Evolutionary conservation across 768 basidiomycete genomes (phyloP), one percentile per base, ranked within the genome.

Genomic region (Zangia roseola): DNA sequence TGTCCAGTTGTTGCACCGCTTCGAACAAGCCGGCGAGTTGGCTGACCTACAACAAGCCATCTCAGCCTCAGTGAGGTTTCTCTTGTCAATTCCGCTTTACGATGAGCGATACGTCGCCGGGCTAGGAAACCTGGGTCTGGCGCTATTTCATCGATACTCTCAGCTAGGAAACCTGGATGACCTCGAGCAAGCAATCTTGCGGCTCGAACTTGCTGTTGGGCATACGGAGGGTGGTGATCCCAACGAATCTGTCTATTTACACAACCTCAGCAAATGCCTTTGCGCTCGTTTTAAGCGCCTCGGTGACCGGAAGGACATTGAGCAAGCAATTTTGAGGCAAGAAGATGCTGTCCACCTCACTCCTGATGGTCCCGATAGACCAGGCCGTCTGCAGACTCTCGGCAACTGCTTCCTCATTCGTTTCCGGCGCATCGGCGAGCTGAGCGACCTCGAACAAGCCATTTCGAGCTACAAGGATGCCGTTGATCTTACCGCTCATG

Each of bases 31-130:
- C 13, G 35, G 25, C 19, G 13, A 49, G 10, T 16, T 49, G 20
- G 36, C 6, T 24, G 31, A 40, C 42, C 49, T 47, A 6, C 21
- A 52, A n/a, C 36, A 23, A 9, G 50, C 50, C n/a, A 53, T 47
- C 20, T 45, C 24, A 20, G 19, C 19, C 13, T 24, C 38, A 25
- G 31, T 39, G 3, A 3, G 19, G 21, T 20, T 8, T 21, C 5
- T 53, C 19, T 2, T 10, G 25, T 39, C 45, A 6, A 35, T 16
- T 6, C 19, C 36, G 14, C 25, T 21, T 20, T 43, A 26, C 41
- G 41, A 43, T 38, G 13, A 20, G 37, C 31, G 6, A 12, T 54
- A 53, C 21, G 6, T 20, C 4, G 3, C 33, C 10, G 23, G 25
- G 20, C 6, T 53, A 4, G 17, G 12, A 9, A 36, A 39, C 25